Evolutionary conservation across 2,329 filamentous ascomycete species (phyloP).

Genomic region (Epichloe sylvatica): DNA sequence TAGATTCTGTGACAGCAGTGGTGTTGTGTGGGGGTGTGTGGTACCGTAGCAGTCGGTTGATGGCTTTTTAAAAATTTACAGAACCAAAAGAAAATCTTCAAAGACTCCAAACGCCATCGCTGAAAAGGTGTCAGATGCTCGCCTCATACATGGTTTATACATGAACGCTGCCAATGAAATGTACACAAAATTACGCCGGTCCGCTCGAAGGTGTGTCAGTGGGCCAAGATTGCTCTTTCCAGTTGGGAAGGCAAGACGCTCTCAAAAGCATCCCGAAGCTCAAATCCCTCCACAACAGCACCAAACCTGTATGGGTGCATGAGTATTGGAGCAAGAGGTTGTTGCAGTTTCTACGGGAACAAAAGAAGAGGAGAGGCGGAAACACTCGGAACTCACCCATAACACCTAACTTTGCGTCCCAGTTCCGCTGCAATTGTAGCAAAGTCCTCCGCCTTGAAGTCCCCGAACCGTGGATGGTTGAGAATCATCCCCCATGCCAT

Average conservation of each 20-base stretch:
- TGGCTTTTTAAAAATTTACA: not conserved
- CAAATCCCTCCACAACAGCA: slow-evolving; percentile 52
- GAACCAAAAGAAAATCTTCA: not conserved
- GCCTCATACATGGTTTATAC: not conserved
- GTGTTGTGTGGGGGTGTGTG: not conserved
- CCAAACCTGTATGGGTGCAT: slow-evolving; percentile 33
- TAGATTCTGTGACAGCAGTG: not conserved
- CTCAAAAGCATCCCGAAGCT: slow-evolving; percentile 64
- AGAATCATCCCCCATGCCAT: slow-evolving; percentile 86
- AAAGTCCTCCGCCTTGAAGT: slow-evolving; percentile 56
- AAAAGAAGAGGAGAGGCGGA: not conserved
- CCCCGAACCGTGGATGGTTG: slow-evolving; percentile 52
- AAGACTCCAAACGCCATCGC: not conserved
- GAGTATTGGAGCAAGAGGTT: not conserved
- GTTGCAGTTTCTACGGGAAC: not conserved
- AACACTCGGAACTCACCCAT: slow-evolving; percentile 54
- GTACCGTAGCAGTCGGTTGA: too few species aligned
- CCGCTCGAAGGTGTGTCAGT: not conserved
- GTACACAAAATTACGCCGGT: not conserved
- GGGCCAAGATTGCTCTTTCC: slow-evolving; percentile 8
- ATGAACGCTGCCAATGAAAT: not conserved
- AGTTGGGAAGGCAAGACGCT: slow-evolving; percentile 30
- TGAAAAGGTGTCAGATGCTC: not conserved
- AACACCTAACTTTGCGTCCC: slow-evolving; percentile 71
- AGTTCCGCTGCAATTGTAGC: slow-evolving; percentile 59